Evolutionary conservation across 2,329 filamentous ascomycete genomes (phyloP).

Genomic region (Colletotrichum viniferum): DNA sequence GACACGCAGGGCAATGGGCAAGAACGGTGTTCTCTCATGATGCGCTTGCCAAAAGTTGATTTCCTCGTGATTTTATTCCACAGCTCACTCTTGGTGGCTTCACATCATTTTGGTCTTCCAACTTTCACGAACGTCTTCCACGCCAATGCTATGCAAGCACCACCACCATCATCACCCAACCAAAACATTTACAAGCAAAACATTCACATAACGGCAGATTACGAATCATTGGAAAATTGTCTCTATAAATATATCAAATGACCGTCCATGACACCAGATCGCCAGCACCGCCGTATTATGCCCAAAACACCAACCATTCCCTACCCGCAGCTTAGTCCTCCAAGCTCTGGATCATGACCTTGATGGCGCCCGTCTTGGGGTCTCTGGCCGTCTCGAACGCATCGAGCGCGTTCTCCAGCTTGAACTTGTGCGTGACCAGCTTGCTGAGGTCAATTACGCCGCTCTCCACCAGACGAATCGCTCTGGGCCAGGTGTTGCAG

Average conservation of each 20-base stretch:
- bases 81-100: not conserved
- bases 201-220: not conserved
- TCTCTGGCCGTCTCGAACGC: conserved; percentile 90
- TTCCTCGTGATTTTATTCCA: not conserved
- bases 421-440: conserved; percentile 87
- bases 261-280: conserved; percentile 22
- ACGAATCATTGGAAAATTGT: not conserved
- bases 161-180: not conserved
- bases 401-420: conserved; percentile 83
- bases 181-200: not conserved
- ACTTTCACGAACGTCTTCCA: not conserved
- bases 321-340: conserved; percentile 40
- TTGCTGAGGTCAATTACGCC: conserved; percentile 81
- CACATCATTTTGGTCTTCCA: not conserved
- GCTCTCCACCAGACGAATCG: conserved; percentile 85
- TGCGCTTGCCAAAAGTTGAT: not conserved
- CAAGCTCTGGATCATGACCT: conserved; percentile 88
- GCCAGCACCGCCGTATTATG: conserved; percentile 10
- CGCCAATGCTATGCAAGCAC: not conserved
- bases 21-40: not conserved
- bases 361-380: conserved; percentile 93
- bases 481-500: conserved; percentile 93
- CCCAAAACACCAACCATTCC: conserved; percentile 16
- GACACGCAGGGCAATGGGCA: not conserved
- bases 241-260: conserved; percentile 7